phyloP scores from a whole-genome alignment of 208 protist species.

The Crithidia sp. region DNA sequence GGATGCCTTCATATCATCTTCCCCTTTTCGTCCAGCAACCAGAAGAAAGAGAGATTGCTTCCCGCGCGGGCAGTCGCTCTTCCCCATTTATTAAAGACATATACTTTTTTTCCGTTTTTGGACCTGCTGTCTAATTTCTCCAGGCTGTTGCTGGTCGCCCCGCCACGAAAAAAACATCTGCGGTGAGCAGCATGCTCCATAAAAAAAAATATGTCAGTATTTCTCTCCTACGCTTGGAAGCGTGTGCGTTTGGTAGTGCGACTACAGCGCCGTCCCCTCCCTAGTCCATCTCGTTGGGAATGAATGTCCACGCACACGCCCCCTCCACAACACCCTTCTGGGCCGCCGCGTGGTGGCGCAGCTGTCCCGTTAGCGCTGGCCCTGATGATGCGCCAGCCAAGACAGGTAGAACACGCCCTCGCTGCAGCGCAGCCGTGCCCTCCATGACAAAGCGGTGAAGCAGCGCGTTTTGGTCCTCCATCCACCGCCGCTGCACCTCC shows the following conservation, averaged over 20 bases:
- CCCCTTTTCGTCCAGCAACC: no score
- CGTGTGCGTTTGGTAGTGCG: background rate
- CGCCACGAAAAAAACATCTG: no score
- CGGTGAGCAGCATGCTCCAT: no score
- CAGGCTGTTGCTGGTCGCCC: no score
- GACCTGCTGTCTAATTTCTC: no score
- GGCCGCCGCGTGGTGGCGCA: background rate
- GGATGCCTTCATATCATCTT: no score
- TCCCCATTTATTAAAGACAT: no score
- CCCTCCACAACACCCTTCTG: background rate
- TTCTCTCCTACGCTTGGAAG: background rate
- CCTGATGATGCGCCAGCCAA: background rate
- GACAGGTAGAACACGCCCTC: background rate
- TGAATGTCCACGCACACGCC: constrained; percentile 20
- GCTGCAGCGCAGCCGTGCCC: constrained; percentile 31
- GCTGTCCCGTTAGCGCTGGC: background rate
- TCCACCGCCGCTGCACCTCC: constrained; percentile 38
- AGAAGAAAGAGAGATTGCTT: no score
- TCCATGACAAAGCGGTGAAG: constrained; percentile 42
- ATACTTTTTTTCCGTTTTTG: no score
- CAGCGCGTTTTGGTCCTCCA: constrained; percentile 34
- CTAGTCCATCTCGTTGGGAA: constrained; percentile 27
- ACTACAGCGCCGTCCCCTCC: no score
- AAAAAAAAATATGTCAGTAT: background rate
- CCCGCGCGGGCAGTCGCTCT: no score